Percentiles rank a stretch among this genome's conserved stretches.
Conservation (phyloP, 2,329 filamentous ascomycete species). For the Verticillium dahliae region DNA sequence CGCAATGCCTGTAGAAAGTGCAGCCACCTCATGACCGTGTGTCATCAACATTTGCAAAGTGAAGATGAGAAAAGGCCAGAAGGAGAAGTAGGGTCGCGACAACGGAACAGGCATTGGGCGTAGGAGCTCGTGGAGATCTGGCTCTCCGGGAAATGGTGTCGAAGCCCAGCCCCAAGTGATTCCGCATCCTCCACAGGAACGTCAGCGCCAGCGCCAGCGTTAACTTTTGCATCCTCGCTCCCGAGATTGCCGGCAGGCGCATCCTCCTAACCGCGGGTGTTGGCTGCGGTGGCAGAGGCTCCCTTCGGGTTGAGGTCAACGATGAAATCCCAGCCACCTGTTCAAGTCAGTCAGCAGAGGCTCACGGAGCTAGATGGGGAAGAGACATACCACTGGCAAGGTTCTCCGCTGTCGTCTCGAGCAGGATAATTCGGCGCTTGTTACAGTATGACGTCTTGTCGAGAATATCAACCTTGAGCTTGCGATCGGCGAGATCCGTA, state of each 20-base stretch:
- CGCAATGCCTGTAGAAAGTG: too few species aligned
- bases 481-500: constrained; percentile 74
- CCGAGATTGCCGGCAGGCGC: not conserved
- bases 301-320: constrained; percentile 18
- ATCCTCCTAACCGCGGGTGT: constrained; percentile 15
- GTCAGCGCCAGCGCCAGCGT: not conserved
- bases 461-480: constrained; percentile 96
- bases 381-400: constrained; percentile 64
- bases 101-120: too few species aligned
- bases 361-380: not conserved
- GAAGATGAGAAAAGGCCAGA: too few species aligned
- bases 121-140: too few species aligned
- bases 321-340: constrained; percentile 42
- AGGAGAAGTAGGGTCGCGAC: too few species aligned
- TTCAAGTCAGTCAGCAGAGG: constrained; percentile 15
- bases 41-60: too few species aligned
- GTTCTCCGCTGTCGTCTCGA: constrained; percentile 90
- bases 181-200: not conserved
- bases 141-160: too few species aligned
- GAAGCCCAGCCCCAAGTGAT: not conserved
- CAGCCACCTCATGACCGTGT: too few species aligned
- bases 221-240: not conserved
- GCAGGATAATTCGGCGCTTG: constrained; percentile 79
- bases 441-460: constrained; percentile 98
- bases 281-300: constrained; percentile 10